Base-by-base conservation (phyloP, 331 rosid species). In the Quercus lobata region DNA sequence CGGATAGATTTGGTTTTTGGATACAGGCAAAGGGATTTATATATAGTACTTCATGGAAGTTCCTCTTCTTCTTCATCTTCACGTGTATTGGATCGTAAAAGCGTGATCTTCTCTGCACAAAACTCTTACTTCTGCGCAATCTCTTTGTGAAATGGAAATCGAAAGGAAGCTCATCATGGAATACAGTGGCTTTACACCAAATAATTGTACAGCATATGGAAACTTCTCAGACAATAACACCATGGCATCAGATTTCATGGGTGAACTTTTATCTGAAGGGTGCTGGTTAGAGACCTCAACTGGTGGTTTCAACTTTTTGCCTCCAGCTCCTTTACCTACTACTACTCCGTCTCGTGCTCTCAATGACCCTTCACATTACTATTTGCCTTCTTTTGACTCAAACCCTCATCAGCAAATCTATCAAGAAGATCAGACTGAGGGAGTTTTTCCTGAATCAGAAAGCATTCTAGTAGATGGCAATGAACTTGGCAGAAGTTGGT, bases 261-360 rank as follows among this genome's bases (percentile, higher is more conserved):
- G 85, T 21, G 91, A 87, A 57, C 76, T 87, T 12, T 61, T 87
- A 17, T 71, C 32, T 3, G 78, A 89, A n/a, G 90, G 91, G 3
- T 85, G 91, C 57, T 87, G 91, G 91, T 72, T 89, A 55, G 91
- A 87, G 72, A 82, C 83, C 9, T 49, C 55, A 49, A 69, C 80
- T 3, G 65, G 72, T 3, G 77, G 72, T n/a, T 65, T 30, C 68
- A 82, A 62, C 78, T 34, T 61, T 8, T 46, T 60, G 37, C 81
- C 73, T 1, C n/a, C 69, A 2, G 16, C 34, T 15, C 24, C 81
- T 16, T 2, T 68, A 1, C 22, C 12, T 41, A 49, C 54, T 46
- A 46, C 49, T 41, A 41, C 49, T 41, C 12, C 49, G 49, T 27
- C 71, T 3, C 53, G 14, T 4, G 6, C 77, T 58, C 61, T 46